These are phyloP conservation scores for Hippophae gyantsensis DNA, from an alignment of 306 rosid species.

Conservation along the genomic window DNA sequence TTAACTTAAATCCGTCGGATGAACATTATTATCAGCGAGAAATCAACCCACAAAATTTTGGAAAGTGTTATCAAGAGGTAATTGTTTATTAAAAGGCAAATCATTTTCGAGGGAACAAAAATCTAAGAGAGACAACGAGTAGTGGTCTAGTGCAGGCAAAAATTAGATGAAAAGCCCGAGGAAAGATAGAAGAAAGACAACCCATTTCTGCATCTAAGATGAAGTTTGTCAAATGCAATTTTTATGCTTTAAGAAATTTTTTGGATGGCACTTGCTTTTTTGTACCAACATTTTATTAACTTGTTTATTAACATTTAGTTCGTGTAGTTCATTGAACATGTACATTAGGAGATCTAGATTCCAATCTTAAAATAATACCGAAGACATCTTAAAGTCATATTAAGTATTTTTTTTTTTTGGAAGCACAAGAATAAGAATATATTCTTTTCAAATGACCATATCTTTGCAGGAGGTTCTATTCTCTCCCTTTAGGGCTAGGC, in stretches of 20 bases:
- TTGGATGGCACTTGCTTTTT: too few relatives aligned
- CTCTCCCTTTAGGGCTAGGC: conserved; percentile 13
- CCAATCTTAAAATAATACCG: too few relatives aligned
- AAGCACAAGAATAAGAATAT: conserved; percentile 32
- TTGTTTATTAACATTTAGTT: too few relatives aligned
- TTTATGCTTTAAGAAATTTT: not conserved
- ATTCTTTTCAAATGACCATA: conserved; percentile 32
- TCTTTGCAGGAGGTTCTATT: conserved; percentile 14
- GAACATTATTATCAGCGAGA: too few relatives aligned
- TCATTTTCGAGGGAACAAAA: conserved; percentile 11
- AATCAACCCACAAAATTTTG: too few relatives aligned
- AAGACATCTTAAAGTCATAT: too few relatives aligned
- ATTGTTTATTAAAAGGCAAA: not conserved
- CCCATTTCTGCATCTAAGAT: conserved; percentile 4
- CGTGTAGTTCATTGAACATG: too few relatives aligned
- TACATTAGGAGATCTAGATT: too few relatives aligned
- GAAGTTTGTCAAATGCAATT: conserved; percentile 7
- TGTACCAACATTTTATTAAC: too few relatives aligned
- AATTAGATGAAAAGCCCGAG: not conserved
- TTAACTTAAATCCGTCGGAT: too few relatives aligned
- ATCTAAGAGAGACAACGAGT: not conserved
- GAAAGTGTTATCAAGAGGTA: too few relatives aligned
- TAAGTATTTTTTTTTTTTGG: too few relatives aligned
- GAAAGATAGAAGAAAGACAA: conserved; percentile 4
- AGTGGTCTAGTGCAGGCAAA: not conserved